phyloP scores from a whole-genome alignment of 306 rosid species.

The Arachis hypogaea region DNA sequence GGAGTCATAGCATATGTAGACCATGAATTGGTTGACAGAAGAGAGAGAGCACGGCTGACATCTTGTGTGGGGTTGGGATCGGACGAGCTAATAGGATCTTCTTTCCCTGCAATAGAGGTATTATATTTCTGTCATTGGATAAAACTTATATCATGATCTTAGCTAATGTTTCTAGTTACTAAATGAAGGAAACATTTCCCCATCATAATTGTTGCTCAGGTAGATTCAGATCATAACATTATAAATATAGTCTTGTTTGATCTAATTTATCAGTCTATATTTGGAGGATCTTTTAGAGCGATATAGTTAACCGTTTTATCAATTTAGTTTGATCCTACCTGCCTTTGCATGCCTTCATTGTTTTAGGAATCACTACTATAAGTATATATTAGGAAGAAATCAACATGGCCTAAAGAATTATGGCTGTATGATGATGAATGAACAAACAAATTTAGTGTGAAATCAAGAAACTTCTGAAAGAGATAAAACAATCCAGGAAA shows the following conservation, averaged over 20 bases:
- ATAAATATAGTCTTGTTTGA: too few species aligned
- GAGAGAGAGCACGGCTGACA: slow-evolving; percentile 96
- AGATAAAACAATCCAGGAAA: slow-evolving; percentile 52
- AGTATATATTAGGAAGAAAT: not conserved
- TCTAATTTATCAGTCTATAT: not conserved
- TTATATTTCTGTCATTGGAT: not conserved
- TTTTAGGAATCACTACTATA: not conserved
- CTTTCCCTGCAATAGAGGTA: slow-evolving; percentile 55
- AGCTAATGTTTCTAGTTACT: not conserved
- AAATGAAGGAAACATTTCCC: not conserved
- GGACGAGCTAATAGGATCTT: slow-evolving; percentile 53
- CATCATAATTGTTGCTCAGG: not conserved
- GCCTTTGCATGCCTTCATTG: not conserved
- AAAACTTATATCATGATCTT: not conserved
- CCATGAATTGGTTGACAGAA: slow-evolving; percentile 94
- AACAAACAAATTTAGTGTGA: not conserved
- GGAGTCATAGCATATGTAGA: slow-evolving; percentile 45
- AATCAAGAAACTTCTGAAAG: slow-evolving; percentile 2
- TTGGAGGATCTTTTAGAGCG: not conserved
- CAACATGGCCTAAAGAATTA: not conserved
- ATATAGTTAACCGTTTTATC: not conserved
- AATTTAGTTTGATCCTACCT: not conserved
- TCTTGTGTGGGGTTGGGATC: slow-evolving; percentile 51
- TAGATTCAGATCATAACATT: too few species aligned
- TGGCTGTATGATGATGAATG: slow-evolving; percentile 12